These are phyloP conservation scores for Saccharum officinarum DNA, from an alignment of 176 grass and related monocot genomes.

Conservation along the genomic window DNA sequence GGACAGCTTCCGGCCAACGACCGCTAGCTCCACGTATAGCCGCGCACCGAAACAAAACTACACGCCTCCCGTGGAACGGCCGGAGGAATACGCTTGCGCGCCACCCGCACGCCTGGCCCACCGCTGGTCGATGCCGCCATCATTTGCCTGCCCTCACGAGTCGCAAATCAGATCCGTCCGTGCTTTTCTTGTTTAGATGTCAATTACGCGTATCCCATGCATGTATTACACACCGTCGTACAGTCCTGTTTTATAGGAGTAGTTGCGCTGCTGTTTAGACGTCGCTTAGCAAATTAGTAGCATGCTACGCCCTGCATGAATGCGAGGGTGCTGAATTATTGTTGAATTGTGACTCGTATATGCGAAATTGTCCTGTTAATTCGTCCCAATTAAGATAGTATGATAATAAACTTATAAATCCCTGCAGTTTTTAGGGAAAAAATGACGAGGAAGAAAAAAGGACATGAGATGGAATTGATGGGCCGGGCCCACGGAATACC, in stretches of 20 bases:
- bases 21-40: neutral
- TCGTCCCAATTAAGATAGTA: neutral
- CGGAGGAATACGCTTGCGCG: neutral
- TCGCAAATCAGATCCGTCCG: neutral
- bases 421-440: neutral
- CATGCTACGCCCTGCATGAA: neutral
- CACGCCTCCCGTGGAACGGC: conserved; percentile 45
- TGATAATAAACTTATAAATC: neutral
- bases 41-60: conserved; percentile 31
- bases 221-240: neutral
- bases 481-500: conserved; percentile 23
- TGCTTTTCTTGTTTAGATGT: conserved; percentile 15
- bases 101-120: conserved; percentile 1
- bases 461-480: neutral
- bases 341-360: neutral
- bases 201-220: neutral
- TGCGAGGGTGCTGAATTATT: neutral
- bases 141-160: neutral
- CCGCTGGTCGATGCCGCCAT: neutral
- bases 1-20: conserved; percentile 36
- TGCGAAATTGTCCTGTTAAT: neutral
- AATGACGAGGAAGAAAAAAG: too few species aligned
- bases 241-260: neutral
- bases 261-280: neutral
- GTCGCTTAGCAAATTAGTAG: neutral